Evolutionary conservation across 1,139 yeast species (phyloP).

Genomic region (Suhomyces maxii): DNA sequence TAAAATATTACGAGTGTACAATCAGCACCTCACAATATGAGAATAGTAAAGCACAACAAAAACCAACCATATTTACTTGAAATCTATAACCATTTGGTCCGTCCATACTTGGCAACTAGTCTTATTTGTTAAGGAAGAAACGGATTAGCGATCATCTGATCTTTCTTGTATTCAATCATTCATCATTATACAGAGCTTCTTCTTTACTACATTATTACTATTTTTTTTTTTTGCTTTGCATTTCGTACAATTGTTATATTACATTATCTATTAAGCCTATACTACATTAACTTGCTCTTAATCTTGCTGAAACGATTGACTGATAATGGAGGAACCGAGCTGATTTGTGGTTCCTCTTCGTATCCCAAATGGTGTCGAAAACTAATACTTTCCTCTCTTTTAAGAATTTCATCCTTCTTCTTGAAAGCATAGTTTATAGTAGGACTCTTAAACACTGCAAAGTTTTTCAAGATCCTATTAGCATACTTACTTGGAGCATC

Average conservation of each 20-base stretch:
- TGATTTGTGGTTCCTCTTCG: constrained; percentile 1
- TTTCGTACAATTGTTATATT: background rate
- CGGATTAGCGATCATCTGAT: no score
- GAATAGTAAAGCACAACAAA: no score
- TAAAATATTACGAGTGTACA: no score
- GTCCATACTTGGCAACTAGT: no score
- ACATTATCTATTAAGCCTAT: constrained; percentile 1
- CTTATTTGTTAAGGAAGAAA: no score
- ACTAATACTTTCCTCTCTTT: constrained; percentile 55
- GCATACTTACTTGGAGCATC: constrained; percentile 56
- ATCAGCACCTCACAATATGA: no score
- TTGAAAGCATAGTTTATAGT: constrained; percentile 22
- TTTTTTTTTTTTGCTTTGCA: background rate
- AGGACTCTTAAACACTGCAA: constrained; percentile 39
- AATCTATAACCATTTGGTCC: no score
- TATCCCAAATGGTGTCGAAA: constrained; percentile 37
- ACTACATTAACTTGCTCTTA: constrained; percentile 12
- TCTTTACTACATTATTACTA: background rate
- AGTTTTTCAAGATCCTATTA: constrained; percentile 47
- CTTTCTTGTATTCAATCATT: no score
- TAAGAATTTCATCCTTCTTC: constrained; percentile 46
- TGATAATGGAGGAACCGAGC: constrained; percentile 2
- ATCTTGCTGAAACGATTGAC: constrained; percentile 13
- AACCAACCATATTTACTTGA: no score
- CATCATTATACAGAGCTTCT: no score